A percentile compares a stretch with the other conserved stretches of the same genome.
These are phyloP conservation scores for Castanea sativa DNA, from an alignment of 306 rosid species.

Conservation along the genomic window DNA sequence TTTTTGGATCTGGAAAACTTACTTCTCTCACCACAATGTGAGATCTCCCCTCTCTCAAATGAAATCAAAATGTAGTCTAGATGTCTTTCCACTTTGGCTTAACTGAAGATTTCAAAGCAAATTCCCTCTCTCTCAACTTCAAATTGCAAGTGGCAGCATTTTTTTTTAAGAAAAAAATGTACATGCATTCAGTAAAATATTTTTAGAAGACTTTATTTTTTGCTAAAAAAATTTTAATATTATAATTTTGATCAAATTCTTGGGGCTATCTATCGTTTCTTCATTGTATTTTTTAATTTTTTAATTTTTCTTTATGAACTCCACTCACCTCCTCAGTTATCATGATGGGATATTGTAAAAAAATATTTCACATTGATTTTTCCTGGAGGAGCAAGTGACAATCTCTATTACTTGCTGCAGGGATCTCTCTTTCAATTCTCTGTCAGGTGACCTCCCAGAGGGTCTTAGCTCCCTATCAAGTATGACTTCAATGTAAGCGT, in stretches of 20 bases:
- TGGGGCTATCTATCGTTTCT: background rate
- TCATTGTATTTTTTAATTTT: background rate
- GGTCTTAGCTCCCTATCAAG: conserved; percentile 80
- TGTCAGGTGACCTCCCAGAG: conserved; percentile 77
- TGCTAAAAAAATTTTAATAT: no score
- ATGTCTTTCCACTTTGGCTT: conserved; percentile 19
- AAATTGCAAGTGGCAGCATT: background rate
- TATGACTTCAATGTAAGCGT: conserved; percentile 58
- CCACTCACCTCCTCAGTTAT: background rate
- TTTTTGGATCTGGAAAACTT: conserved; percentile 56
- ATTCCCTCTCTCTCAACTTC: background rate
- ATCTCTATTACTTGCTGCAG: conserved; percentile 50
- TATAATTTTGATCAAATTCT: background rate
- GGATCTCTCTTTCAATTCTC: conserved; percentile 82
- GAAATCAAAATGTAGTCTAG: conserved; percentile 1
- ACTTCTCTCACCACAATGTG: conserved; percentile 74
- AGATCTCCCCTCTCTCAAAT: conserved; percentile 42
- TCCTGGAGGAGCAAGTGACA: conserved; percentile 9
- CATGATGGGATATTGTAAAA: background rate
- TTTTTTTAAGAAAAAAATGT: background rate
- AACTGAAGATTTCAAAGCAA: conserved; percentile 4
- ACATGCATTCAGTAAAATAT: background rate
- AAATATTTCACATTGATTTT: background rate
- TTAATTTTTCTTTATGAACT: background rate
- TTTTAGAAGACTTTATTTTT: background rate